Evolutionary conservation across 352 stramenopile species (phyloP).

Genomic region (Elongisporangium senticosum): DNA sequence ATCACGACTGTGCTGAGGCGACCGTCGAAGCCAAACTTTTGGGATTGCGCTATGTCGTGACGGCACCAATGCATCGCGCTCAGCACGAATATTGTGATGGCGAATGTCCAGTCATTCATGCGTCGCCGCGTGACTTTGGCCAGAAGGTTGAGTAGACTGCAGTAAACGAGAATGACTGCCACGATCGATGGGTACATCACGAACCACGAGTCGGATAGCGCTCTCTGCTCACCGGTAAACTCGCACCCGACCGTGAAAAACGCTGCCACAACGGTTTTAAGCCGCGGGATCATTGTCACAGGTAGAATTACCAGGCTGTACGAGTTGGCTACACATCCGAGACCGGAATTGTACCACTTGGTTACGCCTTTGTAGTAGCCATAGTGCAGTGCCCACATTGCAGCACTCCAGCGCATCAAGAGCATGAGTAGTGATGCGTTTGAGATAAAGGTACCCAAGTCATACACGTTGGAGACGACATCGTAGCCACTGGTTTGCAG

Average conservation of each 20-base stretch:
- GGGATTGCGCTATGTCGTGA: not conserved
- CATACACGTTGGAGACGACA: slow-evolving; percentile 17
- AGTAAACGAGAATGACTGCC: slow-evolving; percentile 17
- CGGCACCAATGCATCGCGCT: slow-evolving; percentile 16
- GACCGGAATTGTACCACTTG: slow-evolving; percentile 4
- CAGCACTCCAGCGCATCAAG: slow-evolving; percentile 24
- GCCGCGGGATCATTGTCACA: slow-evolving; percentile 11
- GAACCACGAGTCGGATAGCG: slow-evolving; percentile 18
- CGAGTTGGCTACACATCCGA: slow-evolving; percentile 15
- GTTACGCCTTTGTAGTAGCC: not conserved
- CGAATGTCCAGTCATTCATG: slow-evolving; percentile 15
- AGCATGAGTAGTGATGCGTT: slow-evolving; percentile 21
- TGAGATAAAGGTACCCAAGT: slow-evolving; percentile 24
- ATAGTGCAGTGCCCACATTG: slow-evolving; percentile 12
- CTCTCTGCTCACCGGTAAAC: slow-evolving; percentile 17
- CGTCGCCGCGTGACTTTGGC: slow-evolving; percentile 11
- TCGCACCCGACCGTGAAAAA: slow-evolving; percentile 17
- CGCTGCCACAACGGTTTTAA: slow-evolving; percentile 12
- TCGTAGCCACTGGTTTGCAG: slow-evolving; percentile 1
- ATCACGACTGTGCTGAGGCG: slow-evolving; percentile 5
- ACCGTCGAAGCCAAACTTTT: slow-evolving; percentile 4
- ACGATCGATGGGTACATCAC: slow-evolving; percentile 19
- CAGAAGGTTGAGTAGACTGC: slow-evolving; percentile 15
- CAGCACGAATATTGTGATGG: slow-evolving; percentile 10
- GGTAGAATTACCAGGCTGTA: slow-evolving; percentile 13